Base-by-base conservation (phyloP, 177 flowering plant genomes). In the Tripterygium wilfordii region DNA sequence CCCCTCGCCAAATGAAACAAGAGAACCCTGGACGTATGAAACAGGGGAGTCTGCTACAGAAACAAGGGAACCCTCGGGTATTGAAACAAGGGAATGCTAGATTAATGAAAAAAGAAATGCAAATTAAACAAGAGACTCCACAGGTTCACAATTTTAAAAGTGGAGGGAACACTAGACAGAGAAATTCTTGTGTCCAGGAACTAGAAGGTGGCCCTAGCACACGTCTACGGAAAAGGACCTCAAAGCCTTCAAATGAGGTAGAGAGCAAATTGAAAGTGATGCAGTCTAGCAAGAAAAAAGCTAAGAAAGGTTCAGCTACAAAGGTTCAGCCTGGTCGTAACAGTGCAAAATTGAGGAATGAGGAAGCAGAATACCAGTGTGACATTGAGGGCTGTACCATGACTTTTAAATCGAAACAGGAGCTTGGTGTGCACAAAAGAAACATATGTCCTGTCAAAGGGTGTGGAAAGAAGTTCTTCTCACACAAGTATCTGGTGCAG, bases 401-500 rank as follows among this genome's bases (percentile, higher is more conserved):
- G 99, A 72, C 86, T 49, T 87, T 89, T 49, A 52, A 68, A 44
- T 53, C 88, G 3, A 85, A 83, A 62, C 85, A 81, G 42, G 97
- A 89, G 49, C 81, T 94, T 8, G 22, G 48, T 14, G 13, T 75
- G 68, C 99, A 94, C 54, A 85, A 85, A 52, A 63, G 70, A 37
- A 94, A 94, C 52, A 61, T 83, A 5, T 94, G 99, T 62, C 83
- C 95, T 0, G 86, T 86, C 8, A 80, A 87, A 57, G 97, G 88
- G 9, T 94, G 99, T 53, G 95, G 87, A 20, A 94, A 94, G 76
- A 89, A 79, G 54, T 83, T 94, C 63, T 85, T 94, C 79, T 94
- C 99, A 0, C 99, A 94, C 72, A 94, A 94, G 63, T 94, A 94
- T 55, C 61, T 94, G 56, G 80, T 87, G 60, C 99, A 94, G 72